These are phyloP conservation scores for Articulospora tetracladia DNA, from an alignment of 495 filamentous ascomycete genomes.

Conservation along the genomic window DNA sequence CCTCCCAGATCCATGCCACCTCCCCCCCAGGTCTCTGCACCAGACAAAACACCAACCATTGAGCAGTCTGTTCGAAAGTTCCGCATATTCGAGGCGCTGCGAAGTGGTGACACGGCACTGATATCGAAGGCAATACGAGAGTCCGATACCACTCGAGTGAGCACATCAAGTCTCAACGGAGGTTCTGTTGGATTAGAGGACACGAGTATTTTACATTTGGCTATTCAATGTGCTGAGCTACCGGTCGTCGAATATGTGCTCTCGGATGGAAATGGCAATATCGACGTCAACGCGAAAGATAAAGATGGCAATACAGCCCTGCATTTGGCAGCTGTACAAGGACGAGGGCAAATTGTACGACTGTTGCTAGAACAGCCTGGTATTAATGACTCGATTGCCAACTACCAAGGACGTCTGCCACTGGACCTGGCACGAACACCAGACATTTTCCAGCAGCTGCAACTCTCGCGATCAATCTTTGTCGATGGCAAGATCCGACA, in stretches of 20 bases:
- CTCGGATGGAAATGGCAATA: slow-evolving; percentile 57
- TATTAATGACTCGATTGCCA: slow-evolving; percentile 88
- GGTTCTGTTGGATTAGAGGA: slow-evolving; percentile 58
- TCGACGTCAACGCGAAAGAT: slow-evolving; percentile 88
- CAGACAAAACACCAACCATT: slow-evolving; percentile 51
- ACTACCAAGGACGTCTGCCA: slow-evolving; percentile 80
- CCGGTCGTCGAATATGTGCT: slow-evolving; percentile 96
- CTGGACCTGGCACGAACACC: slow-evolving; percentile 87
- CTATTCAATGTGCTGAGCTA: slow-evolving; percentile 93
- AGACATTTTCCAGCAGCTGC: slow-evolving; percentile 92
- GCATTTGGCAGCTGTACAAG: slow-evolving; percentile 81
- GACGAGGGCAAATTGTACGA: slow-evolving; percentile 71
- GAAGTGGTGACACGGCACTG: slow-evolving; percentile 84
- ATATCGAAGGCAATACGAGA: slow-evolving; percentile 88
- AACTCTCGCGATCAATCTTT: slow-evolving; percentile 85
- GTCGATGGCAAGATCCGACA: slow-evolving; percentile 80
- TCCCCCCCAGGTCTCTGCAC: neutral
- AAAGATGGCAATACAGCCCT: slow-evolving; percentile 91
- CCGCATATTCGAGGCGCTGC: slow-evolving; percentile 85
- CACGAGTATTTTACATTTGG: slow-evolving; percentile 85
- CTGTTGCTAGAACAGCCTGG: slow-evolving; percentile 73
- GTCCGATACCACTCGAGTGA: slow-evolving; percentile 44
- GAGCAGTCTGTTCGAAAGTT: slow-evolving; percentile 95
- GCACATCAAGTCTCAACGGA: slow-evolving; percentile 46
- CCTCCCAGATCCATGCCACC: slow-evolving; percentile 9